phyloP scores from a whole-genome alignment of 371 early-diverging fungal species.

The Syncephalastrum racemosum region DNA sequence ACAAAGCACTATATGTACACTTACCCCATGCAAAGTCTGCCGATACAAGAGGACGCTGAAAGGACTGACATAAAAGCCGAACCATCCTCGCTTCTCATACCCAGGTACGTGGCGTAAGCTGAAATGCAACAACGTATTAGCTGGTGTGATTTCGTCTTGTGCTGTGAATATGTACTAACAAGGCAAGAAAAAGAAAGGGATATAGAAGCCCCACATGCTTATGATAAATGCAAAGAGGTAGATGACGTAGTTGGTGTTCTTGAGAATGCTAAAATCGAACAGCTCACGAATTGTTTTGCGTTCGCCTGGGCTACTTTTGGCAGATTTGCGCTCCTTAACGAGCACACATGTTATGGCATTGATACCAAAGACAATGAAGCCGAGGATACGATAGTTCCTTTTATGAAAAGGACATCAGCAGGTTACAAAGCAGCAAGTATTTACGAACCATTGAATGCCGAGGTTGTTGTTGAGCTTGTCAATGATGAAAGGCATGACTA shows the following conservation, averaged over 20 bases:
- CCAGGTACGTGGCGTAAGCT: conserved; percentile 22
- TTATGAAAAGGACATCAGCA: neutral
- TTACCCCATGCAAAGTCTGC: conserved; percentile 18
- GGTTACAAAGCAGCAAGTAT: neutral
- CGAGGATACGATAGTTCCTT: conserved; percentile 23
- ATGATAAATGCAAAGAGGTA: conserved; percentile 15
- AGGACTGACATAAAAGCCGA: conserved; percentile 14
- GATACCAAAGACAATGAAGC: conserved; percentile 15
- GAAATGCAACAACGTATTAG: neutral
- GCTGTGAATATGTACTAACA: conserved; percentile 11
- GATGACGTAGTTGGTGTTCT: conserved; percentile 9
- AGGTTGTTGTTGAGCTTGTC: conserved; percentile 52
- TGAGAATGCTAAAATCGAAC: conserved; percentile 12
- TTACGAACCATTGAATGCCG: conserved; percentile 54
- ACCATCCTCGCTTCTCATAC: conserved; percentile 12
- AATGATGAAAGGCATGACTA: conserved; percentile 67
- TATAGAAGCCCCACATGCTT: conserved; percentile 18
- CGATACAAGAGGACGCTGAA: conserved; percentile 17
- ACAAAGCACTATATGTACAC: neutral
- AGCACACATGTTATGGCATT: conserved; percentile 17
- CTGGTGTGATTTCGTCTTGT: neutral
- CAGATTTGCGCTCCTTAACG: conserved; percentile 9
- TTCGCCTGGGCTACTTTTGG: neutral
- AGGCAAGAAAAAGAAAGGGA: conserved; percentile 25
- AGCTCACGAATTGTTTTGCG: conserved; percentile 12